These are phyloP conservation scores for Gloeostereum incarnatum DNA, from an alignment of 768 basidiomycete species.

Conservation along the genomic window DNA sequence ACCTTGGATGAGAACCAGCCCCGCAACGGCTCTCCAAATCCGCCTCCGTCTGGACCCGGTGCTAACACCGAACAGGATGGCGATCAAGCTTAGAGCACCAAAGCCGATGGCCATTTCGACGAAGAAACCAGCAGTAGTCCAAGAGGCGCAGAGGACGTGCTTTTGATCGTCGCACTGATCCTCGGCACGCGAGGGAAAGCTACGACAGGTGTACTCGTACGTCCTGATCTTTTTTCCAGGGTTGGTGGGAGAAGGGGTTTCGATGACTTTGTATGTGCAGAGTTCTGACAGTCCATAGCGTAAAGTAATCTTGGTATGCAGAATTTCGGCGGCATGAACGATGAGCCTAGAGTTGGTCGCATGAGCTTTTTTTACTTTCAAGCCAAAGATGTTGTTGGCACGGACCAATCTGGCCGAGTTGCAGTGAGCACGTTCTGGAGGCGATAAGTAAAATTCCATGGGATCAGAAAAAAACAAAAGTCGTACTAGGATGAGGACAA, in stretches of 20 bases:
- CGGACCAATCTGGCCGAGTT: conserved; percentile 57
- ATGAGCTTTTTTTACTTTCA: conserved; percentile 3
- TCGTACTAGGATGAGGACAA: conserved; percentile 45
- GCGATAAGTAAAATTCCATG: background rate
- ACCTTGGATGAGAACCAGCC: conserved; percentile 57
- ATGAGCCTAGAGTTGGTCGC: conserved; percentile 27
- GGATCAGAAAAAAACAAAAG: background rate
- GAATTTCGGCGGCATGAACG: conserved; percentile 29
- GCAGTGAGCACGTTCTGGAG: conserved; percentile 49
- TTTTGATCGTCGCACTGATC: conserved; percentile 40
- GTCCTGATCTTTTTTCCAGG: conserved; percentile 28
- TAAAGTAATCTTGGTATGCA: conserved; percentile 36
- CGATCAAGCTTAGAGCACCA: conserved; percentile 43
- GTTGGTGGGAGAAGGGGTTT: conserved; percentile 40
- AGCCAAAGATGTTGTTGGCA: conserved; percentile 5
- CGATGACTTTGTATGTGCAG: conserved; percentile 44
- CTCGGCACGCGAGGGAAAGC: conserved; percentile 48
- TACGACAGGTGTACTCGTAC: conserved; percentile 57
- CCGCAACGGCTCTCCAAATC: conserved; percentile 69
- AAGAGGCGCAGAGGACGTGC: conserved; percentile 52
- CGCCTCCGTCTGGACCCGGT: conserved; percentile 66
- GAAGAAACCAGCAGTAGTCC: conserved; percentile 63
- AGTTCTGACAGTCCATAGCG: conserved; percentile 51
- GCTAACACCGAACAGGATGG: conserved; percentile 60
- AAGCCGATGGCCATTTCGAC: conserved; percentile 60